phyloP scores from a whole-genome alignment of 148 eudicot genomes.

The Talinum fruticosum region DNA sequence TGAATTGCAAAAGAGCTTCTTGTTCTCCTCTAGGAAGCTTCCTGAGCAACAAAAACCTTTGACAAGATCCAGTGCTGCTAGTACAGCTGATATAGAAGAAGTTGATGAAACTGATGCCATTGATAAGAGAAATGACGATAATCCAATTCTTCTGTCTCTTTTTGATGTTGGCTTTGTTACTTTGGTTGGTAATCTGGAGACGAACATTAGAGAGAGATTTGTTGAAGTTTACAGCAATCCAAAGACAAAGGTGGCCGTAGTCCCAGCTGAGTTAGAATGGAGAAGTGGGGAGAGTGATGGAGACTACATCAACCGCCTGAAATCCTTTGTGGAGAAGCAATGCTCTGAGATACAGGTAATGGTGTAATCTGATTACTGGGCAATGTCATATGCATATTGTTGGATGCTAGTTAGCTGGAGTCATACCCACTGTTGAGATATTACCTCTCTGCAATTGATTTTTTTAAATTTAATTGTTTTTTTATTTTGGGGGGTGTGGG shows the following conservation, averaged over 20 bases:
- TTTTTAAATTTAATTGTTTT: no score
- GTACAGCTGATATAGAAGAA: conserved; percentile 79
- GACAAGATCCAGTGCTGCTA: conserved; percentile 74
- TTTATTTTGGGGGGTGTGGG: neutral
- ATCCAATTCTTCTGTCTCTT: conserved; percentile 65
- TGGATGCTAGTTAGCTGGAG: neutral
- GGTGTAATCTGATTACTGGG: neutral
- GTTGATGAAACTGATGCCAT: conserved; percentile 42
- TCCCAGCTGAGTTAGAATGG: conserved; percentile 86
- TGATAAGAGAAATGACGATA: conserved; percentile 55
- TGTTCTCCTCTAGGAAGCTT: conserved; percentile 59
- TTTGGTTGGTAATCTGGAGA: conserved; percentile 59
- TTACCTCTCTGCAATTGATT: neutral
- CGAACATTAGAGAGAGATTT: conserved; percentile 66
- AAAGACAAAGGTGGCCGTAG: conserved; percentile 77
- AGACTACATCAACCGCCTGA: conserved; percentile 71
- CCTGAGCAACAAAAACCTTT: conserved; percentile 53
- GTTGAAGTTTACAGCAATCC: conserved; percentile 80
- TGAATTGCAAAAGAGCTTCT: conserved; percentile 71
- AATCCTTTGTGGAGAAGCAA: conserved; percentile 80
- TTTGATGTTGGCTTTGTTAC: conserved; percentile 64
- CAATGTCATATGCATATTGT: neutral
- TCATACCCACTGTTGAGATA: neutral
- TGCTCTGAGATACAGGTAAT: conserved; percentile 90
- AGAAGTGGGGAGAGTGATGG: conserved; percentile 66